Percentiles rank a stretch among this genome's conserved stretches.
phyloP scores from a whole-genome alignment of 352 stramenopile genomes.

The Phytophthora brassicae region DNA sequence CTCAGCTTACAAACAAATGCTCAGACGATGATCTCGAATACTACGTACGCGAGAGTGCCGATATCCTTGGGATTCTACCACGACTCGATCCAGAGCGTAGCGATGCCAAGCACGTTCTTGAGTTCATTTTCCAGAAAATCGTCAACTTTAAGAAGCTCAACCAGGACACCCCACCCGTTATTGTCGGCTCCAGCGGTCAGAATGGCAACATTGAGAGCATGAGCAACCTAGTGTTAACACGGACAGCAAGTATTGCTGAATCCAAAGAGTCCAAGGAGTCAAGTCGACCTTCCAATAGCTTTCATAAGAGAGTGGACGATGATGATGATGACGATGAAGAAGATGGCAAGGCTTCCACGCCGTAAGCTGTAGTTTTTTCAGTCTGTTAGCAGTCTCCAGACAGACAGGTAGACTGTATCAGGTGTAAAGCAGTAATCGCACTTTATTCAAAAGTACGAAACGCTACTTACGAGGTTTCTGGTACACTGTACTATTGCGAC shows the following conservation, averaged over 20 bases:
- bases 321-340: slow-evolving; percentile 60
- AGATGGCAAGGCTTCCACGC: slow-evolving; percentile 49
- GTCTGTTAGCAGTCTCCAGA: not conserved
- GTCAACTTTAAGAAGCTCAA: slow-evolving; percentile 94
- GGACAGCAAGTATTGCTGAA: slow-evolving; percentile 14
- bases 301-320: slow-evolving; percentile 35
- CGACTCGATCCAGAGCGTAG: slow-evolving; percentile 72
- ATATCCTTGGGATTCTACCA: slow-evolving; percentile 89
- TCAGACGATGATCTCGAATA: slow-evolving; percentile 94
- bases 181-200: slow-evolving; percentile 16
- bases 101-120: slow-evolving; percentile 90
- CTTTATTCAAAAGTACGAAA: slow-evolving; percentile 23
- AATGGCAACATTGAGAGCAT: slow-evolving; percentile 10
- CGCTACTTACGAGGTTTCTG: slow-evolving; percentile 41
- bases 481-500: slow-evolving; percentile 63
- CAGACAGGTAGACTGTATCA: too few relatives aligned
- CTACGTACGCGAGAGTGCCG: slow-evolving; percentile 92
- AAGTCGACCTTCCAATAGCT: slow-evolving; percentile 23
- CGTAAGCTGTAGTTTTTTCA: slow-evolving; percentile 25
- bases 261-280: slow-evolving; percentile 29
- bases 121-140: slow-evolving; percentile 92
- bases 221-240: slow-evolving; percentile 7
- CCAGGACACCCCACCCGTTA: slow-evolving; percentile 51
- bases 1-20: slow-evolving; percentile 96
- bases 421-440: slow-evolving; percentile 26